Evolutionary conservation across 108 stramenopile genomes (phyloP), one percentile per base, ranked within the genome.

Genomic region (Pseudonitzschia delicatissima): DNA sequence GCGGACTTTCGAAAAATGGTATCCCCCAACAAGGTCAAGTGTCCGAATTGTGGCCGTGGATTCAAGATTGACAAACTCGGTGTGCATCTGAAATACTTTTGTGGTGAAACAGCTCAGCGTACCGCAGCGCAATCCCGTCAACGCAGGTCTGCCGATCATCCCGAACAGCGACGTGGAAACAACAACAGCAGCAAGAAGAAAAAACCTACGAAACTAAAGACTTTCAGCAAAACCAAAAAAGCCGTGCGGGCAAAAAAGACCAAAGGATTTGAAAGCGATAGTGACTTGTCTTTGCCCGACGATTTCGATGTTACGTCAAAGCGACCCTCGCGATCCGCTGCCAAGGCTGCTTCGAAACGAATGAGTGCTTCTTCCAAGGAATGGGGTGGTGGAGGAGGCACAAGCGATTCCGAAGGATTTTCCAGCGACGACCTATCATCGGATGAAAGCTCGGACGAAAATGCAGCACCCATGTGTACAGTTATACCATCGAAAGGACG

Each of bases 71-170:
- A 94, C 67, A 96, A 94, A 53, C 76, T 96, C 13, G 79, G 78
- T 5, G 82, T 94, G 31, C 96, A 96, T 74, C 74, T 94, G 34
- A 96, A 94, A 73, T 98, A 97, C 65, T 98, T 98, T 69, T 98
- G 98, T 67, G 96, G 98, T 23, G 96, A 94, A 61, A 67, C 71
- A 11, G 96, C 96, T 8, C 79, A 90, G 72, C 87, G 89, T 34
- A 97, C 96, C 1, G 94, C 88, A 53, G 96, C 96, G 0, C 98
- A 98, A 78, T 78, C 95, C 5, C 83, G 91, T 35, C 93, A 94
- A 50, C 79, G 71, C 26, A 78, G 96, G 8, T 93, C 94, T 31
- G 68, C 75, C 31, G 84, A 87, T 64, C 78, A 86, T 17, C 69
- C 44, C 7, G 1, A 7, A 11, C 7, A 47, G 0, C 44, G 57